Conservation (phyloP, 2,329 filamentous ascomycete genomes). For the Ilyonectria destructans region DNA sequence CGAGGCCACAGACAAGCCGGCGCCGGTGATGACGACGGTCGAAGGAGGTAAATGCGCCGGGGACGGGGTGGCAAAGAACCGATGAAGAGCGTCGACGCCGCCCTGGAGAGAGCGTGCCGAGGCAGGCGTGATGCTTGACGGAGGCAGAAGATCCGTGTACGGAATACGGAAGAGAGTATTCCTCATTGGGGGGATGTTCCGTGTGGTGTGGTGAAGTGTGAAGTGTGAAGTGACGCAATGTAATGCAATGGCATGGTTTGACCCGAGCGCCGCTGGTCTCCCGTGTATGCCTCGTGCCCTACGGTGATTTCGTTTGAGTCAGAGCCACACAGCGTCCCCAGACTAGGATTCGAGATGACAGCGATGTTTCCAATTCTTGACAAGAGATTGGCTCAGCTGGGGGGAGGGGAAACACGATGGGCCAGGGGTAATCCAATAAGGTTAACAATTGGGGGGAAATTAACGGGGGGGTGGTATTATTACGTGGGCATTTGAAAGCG, state of each 20-base stretch:
- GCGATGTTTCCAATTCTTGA: conserved; percentile 41
- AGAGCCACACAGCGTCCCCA: neutral
- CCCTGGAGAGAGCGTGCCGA: conserved; percentile 80
- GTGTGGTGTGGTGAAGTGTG: no score
- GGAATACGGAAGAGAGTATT: conserved; percentile 89
- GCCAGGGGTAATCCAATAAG: conserved; percentile 16
- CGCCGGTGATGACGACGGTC: conserved; percentile 78
- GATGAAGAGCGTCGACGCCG: conserved; percentile 82
- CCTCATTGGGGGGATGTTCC: conserved; percentile 64
- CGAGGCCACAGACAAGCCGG: conserved; percentile 93
- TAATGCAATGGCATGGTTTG: conserved; percentile 14
- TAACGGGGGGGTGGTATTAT: conserved; percentile 13
- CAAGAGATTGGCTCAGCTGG: conserved; percentile 33
- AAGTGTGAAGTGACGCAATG: conserved; percentile 5
- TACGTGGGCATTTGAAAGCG: conserved; percentile 12
- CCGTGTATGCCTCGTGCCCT: neutral
- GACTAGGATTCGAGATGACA: conserved; percentile 21
- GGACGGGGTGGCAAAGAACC: conserved; percentile 80
- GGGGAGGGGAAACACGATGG: conserved; percentile 18
- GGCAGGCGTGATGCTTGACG: conserved; percentile 81
- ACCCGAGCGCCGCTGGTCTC: conserved; percentile 1
- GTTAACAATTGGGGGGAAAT: conserved; percentile 9
- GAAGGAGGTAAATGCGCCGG: conserved; percentile 64
- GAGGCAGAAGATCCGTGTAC: conserved; percentile 86
- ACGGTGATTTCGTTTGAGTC: neutral